Evolutionary conservation across 2,329 filamentous ascomycete species (phyloP), one percentile per base, ranked within the genome.

Genomic region (Lachnellula hyalina): DNA sequence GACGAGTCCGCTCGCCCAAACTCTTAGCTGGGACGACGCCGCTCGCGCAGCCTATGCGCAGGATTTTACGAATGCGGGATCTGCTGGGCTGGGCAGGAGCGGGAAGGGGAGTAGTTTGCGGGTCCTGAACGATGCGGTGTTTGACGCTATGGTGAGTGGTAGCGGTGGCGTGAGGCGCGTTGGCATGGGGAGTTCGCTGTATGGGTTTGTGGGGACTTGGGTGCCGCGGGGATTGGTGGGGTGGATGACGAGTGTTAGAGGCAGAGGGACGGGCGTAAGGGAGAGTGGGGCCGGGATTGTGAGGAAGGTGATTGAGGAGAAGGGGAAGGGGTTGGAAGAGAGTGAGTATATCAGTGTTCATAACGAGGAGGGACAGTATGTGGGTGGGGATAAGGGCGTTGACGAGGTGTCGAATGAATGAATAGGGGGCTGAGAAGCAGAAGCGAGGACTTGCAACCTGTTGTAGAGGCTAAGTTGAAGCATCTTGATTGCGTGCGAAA

Each of bases 221-320:
- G 79, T 88, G 23, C 93, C 94, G 1, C 78, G 82, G 19, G 80
- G 84, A 2, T 69, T 96, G 15, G 87, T 97, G n/a, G 85, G 85
- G 1, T 94, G 90, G 88, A 96, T 97, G 88, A 87, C 97, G 82
- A 91, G 91, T 11, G 81, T 92, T 55, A 77, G 85, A 11, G n/a
- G 21, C 21, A 47, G 41, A 1, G 62, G 61, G 38, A 62, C 57
- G 49, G 58, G 59, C 25, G 5, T 28, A 7, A 21, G 34, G 55
- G 21, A 51, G 49, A 8, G 35, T 19, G 19, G 56, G 47, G 25
- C 52, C 11, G 41, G 41, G 41, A 44, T 44, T 17, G 54, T 52
- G 52, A 53, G 23, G 56, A 45, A 53, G 38, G 35, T 23, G 17
- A 12, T 9, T n/a, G 4, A 41, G 52, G 14, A 55, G 51, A 46